phyloP scores from a whole-genome alignment of 2,329 filamentous ascomycete genomes.

The Acephala macrosclerotiorum region DNA sequence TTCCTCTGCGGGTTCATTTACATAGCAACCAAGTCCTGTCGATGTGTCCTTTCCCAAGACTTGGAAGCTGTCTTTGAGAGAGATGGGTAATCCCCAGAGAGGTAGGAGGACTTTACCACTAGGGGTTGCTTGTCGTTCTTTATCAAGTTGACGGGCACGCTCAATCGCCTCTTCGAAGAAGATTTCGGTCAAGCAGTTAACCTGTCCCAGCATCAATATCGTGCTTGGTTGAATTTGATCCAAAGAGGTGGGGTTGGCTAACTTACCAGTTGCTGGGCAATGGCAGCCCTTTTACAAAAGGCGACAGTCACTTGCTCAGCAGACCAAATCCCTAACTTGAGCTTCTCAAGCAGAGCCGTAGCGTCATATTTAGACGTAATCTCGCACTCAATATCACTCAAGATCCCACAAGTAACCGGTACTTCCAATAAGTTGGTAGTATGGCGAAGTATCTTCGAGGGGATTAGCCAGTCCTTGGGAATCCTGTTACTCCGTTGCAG shows the following conservation, averaged over 20 bases:
- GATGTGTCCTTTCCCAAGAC: slow-evolving; percentile 56
- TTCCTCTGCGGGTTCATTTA: slow-evolving; percentile 53
- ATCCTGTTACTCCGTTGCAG: slow-evolving; percentile 33
- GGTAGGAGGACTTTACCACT: slow-evolving; percentile 55
- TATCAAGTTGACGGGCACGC: slow-evolving; percentile 53
- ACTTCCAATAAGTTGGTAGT: slow-evolving; percentile 34
- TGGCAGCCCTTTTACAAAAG: slow-evolving; percentile 57
- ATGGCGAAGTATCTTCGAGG: slow-evolving; percentile 18
- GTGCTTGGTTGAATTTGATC: neutral
- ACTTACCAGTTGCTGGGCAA: slow-evolving; percentile 55
- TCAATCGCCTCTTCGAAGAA: slow-evolving; percentile 55
- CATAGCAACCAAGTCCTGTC: slow-evolving; percentile 61
- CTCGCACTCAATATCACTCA: slow-evolving; percentile 26
- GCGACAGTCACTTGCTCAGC: slow-evolving; percentile 50
- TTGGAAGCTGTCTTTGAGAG: slow-evolving; percentile 67
- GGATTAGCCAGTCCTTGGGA: slow-evolving; percentile 33
- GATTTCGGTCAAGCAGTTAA: slow-evolving; percentile 51
- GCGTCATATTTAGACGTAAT: slow-evolving; percentile 37
- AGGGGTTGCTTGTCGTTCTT: slow-evolving; percentile 19
- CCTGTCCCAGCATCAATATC: neutral
- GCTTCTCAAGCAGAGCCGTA: slow-evolving; percentile 33
- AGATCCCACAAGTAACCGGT: slow-evolving; percentile 33
- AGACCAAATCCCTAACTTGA: slow-evolving; percentile 32
- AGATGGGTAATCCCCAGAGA: slow-evolving; percentile 64
- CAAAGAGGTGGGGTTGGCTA: neutral